Conservation (phyloP, 2,329 filamentous ascomycete species). For the Cryphonectria naterciae region DNA sequence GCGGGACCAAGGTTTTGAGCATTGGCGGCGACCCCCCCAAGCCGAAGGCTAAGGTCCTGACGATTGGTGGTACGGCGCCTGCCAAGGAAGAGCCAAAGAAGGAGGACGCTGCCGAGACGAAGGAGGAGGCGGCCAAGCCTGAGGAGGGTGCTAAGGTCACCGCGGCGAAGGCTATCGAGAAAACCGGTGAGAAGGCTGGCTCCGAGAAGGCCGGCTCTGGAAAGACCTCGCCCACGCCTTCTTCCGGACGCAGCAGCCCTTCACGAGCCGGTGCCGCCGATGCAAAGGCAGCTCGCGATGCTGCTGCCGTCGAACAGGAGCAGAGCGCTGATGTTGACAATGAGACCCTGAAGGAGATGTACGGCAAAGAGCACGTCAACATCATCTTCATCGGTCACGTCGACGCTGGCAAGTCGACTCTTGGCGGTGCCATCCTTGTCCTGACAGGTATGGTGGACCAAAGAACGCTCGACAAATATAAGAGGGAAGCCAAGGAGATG, state of each 20-base stretch:
- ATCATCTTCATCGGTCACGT: slow-evolving; percentile 98
- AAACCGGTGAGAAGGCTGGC: slow-evolving; percentile 69
- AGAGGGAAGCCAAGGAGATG: slow-evolving; percentile 92
- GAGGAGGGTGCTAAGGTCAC: slow-evolving; percentile 83
- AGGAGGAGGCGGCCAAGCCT: slow-evolving; percentile 54
- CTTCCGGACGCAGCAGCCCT: slow-evolving; percentile 83
- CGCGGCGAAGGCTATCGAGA: slow-evolving; percentile 88
- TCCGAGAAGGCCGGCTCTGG: slow-evolving; percentile 47
- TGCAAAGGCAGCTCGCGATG: slow-evolving; percentile 63
- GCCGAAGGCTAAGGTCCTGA: slow-evolving; percentile 66
- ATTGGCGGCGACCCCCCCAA: slow-evolving; percentile 60
- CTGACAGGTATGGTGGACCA: slow-evolving; percentile 99
- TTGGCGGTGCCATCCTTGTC: slow-evolving; percentile 92
- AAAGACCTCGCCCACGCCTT: slow-evolving; percentile 78
- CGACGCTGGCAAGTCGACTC: slow-evolving; percentile 95
- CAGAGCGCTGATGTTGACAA: slow-evolving; percentile 74
- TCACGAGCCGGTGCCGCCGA: slow-evolving; percentile 60
- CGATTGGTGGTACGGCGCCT: slow-evolving; percentile 44
- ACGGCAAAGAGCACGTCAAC: slow-evolving; percentile 91
- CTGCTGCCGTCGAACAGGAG: slow-evolving; percentile 83
- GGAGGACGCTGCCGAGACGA: slow-evolving; percentile 50
- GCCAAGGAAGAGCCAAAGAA: slow-evolving; percentile 50
- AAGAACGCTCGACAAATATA: slow-evolving; percentile 97
- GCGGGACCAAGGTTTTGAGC: slow-evolving; percentile 66
- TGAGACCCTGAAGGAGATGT: slow-evolving; percentile 86